These are phyloP conservation scores for Fereydounia khargensis DNA, from an alignment of 1,284 basidiomycete species.

Conservation along the genomic window DNA sequence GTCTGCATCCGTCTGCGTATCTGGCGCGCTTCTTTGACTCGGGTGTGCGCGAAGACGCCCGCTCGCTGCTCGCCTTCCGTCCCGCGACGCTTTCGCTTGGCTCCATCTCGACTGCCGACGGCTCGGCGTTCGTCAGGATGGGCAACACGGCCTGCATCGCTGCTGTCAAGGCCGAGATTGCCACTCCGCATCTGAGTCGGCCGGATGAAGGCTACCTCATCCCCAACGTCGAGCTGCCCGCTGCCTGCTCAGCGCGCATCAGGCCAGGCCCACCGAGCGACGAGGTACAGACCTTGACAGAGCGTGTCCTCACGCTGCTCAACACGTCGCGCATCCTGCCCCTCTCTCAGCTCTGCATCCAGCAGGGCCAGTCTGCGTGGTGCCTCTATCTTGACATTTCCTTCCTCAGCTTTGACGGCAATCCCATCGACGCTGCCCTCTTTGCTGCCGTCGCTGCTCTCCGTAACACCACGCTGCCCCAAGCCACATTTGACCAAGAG, in stretches of 20 bases:
- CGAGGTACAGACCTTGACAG: slow-evolving; percentile 39
- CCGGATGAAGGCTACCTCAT: slow-evolving; percentile 31
- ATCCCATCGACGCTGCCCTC: slow-evolving; percentile 84
- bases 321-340: slow-evolving; percentile 61
- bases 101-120: slow-evolving; percentile 35
- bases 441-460: slow-evolving; percentile 84
- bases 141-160: slow-evolving; percentile 36
- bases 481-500: slow-evolving; percentile 72
- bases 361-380: slow-evolving; percentile 78
- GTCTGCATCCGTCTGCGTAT: slow-evolving; percentile 34
- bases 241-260: slow-evolving; percentile 86
- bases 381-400: slow-evolving; percentile 87
- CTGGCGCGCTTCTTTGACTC: slow-evolving; percentile 36
- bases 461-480: slow-evolving; percentile 69
- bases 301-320: slow-evolving; percentile 64
- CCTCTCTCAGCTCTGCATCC: slow-evolving; percentile 72
- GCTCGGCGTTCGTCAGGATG: slow-evolving; percentile 27
- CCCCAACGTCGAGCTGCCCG: slow-evolving; percentile 84
- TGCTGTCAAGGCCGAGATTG: slow-evolving; percentile 39
- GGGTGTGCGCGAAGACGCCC: slow-evolving; percentile 34
- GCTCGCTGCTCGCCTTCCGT: slow-evolving; percentile 16
- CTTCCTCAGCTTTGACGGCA: slow-evolving; percentile 95
- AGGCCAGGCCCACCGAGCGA: slow-evolving; percentile 80
- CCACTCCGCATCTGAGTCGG: slow-evolving; percentile 15
- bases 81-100: slow-evolving; percentile 20